phyloP scores from a whole-genome alignment of 2,329 filamentous ascomycete genomes.

The Pseudogymnoascus sp. region DNA sequence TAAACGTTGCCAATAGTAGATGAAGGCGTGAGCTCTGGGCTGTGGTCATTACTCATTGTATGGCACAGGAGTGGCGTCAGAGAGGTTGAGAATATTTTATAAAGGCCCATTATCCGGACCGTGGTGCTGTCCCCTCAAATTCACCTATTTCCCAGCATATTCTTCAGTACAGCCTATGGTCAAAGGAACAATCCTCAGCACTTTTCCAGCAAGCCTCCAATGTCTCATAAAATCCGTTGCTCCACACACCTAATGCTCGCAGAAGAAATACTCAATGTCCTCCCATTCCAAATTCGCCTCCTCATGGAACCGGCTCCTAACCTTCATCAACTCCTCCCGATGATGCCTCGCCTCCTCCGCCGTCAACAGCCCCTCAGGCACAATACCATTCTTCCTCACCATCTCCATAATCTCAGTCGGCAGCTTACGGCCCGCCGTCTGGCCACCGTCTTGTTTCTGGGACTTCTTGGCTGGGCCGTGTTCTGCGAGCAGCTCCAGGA shows the following conservation, averaged over 20 bases:
- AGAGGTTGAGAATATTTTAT: not conserved
- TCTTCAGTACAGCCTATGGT: not conserved
- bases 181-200: not conserved
- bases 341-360: not conserved
- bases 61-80: not conserved
- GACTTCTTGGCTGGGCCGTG: slow-evolving; percentile 16
- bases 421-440: slow-evolving; percentile 8
- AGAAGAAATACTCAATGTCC: not conserved
- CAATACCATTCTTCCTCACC: not conserved
- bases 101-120: too few relatives aligned
- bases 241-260: not conserved
- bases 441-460: not conserved
- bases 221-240: not conserved
- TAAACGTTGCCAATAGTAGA: not conserved
- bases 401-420: slow-evolving; percentile 11
- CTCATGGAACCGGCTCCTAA: not conserved
- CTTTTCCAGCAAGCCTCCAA: not conserved
- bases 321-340: slow-evolving; percentile 4
- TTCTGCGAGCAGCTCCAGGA: slow-evolving; percentile 21
- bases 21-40: too few relatives aligned
- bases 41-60: too few relatives aligned
- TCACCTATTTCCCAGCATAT: not conserved
- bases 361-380: not conserved
- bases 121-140: not conserved
- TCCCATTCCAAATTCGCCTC: not conserved